Percentiles rank a stretch among this genome's conserved stretches.
Conservation (phyloP, 805 yeast species). For the Starmera dryadoides region DNA sequence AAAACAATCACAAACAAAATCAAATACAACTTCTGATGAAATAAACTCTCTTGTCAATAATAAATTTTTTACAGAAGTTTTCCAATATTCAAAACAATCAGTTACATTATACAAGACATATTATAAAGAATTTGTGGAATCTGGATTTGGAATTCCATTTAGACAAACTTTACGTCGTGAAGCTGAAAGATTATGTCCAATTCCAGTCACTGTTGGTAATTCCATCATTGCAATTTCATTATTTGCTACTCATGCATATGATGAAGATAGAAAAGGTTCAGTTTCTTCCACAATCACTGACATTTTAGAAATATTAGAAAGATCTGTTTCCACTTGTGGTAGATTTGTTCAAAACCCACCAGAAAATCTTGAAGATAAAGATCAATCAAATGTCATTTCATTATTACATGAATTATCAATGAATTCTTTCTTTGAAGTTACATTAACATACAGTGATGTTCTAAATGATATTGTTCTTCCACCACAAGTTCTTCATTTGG, state of each 20-base stretch:
- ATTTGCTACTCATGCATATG: slow-evolving; percentile 50
- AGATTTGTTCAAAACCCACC: slow-evolving; percentile 33
- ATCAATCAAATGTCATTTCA: slow-evolving; percentile 36
- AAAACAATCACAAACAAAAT: neutral
- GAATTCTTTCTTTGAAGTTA: slow-evolving; percentile 56
- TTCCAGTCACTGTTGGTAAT: slow-evolving; percentile 60
- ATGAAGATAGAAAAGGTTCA: slow-evolving; percentile 53
- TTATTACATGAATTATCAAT: slow-evolving; percentile 58
- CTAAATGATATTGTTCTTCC: slow-evolving; percentile 58
- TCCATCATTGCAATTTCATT: slow-evolving; percentile 56
- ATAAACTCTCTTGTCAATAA: slow-evolving; percentile 5
- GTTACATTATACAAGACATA: slow-evolving; percentile 5
- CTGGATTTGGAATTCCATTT: slow-evolving; percentile 22
- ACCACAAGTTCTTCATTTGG: slow-evolving; percentile 57
- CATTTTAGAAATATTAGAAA: slow-evolving; percentile 50
- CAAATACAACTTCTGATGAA: neutral
- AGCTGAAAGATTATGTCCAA: slow-evolving; percentile 52
- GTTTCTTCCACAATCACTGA: slow-evolving; percentile 52
- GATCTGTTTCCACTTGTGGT: slow-evolving; percentile 48
- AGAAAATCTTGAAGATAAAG: slow-evolving; percentile 11
- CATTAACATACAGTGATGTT: slow-evolving; percentile 53
- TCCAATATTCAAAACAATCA: slow-evolving; percentile 5
- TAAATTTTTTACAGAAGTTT: slow-evolving; percentile 8
- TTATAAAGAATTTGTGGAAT: slow-evolving; percentile 13
- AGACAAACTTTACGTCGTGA: slow-evolving; percentile 30